phyloP scores from a whole-genome alignment of 2,329 filamentous ascomycete species.

The Aspergillus spinulosporus region DNA sequence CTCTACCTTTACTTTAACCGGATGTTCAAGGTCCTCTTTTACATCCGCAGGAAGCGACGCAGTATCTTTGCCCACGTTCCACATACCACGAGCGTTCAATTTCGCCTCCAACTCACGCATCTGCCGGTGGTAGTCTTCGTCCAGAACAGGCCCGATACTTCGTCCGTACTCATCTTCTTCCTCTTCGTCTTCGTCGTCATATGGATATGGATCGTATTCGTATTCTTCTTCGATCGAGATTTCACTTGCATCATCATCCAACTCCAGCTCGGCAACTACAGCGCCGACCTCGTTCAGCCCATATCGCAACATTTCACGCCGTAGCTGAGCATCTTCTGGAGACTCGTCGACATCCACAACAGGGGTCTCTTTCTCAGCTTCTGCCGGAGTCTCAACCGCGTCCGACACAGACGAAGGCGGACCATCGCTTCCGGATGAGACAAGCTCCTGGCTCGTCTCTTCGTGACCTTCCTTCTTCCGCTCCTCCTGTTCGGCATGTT shows the following conservation, averaged over 20 bases:
- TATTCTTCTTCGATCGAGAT: constrained; percentile 50
- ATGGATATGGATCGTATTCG: constrained; percentile 54
- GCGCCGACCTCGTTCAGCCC: constrained; percentile 83
- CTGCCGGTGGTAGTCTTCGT: constrained; percentile 71
- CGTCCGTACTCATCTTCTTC: constrained; percentile 78
- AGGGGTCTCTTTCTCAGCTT: constrained; percentile 38
- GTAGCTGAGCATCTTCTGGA: constrained; percentile 74
- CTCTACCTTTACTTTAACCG: constrained; percentile 28
- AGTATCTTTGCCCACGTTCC: constrained; percentile 57
- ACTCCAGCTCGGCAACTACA: constrained; percentile 85
- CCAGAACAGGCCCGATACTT: constrained; percentile 65
- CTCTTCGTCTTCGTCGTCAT: constrained; percentile 54
- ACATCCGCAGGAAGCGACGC: constrained; percentile 36
- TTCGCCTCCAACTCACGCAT: constrained; percentile 85
- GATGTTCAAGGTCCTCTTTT: constrained; percentile 31
- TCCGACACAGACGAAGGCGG: constrained; percentile 10
- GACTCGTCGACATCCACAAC: constrained; percentile 74
- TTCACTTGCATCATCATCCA: constrained; percentile 66
- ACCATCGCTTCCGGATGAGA: constrained; percentile 12
- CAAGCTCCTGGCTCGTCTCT: not conserved
- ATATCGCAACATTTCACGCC: constrained; percentile 88
- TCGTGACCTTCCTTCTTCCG: constrained; percentile 1
- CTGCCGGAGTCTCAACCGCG: constrained; percentile 23
- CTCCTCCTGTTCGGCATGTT: not conserved
- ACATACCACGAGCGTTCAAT: constrained; percentile 60